Percentiles rank a stretch among this genome's conserved stretches.
Conservation (phyloP, 2,329 filamentous ascomycete genomes). For the Huntiella abstrusa region DNA sequence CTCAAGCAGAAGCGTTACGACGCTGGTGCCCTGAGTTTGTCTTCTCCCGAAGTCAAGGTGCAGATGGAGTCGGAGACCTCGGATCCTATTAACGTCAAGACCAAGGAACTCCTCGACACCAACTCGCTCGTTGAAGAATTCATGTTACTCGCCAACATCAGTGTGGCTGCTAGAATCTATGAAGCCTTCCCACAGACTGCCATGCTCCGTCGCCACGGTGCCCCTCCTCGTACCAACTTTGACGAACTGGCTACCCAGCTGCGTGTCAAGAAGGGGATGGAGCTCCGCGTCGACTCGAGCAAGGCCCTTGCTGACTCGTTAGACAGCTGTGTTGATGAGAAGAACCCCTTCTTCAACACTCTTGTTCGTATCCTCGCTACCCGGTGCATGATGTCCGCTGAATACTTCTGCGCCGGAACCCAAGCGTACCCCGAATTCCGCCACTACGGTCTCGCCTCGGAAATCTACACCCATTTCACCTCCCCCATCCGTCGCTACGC, state of each 20-base stretch:
- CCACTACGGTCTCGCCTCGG: slow-evolving; percentile 87
- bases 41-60: slow-evolving; percentile 93
- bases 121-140: slow-evolving; percentile 98
- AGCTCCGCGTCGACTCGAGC: slow-evolving; percentile 68
- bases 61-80: slow-evolving; percentile 77
- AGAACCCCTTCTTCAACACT: slow-evolving; percentile 94
- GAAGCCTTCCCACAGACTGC: slow-evolving; percentile 88
- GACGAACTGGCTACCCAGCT: slow-evolving; percentile 85
- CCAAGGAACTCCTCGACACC: slow-evolving; percentile 81
- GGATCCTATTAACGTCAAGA: slow-evolving; percentile 89
- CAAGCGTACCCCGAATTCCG: slow-evolving; percentile 87
- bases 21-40: slow-evolving; percentile 82
- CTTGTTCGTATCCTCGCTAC: slow-evolving; percentile 94
- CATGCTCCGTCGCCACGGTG: slow-evolving; percentile 75
- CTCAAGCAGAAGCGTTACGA: slow-evolving; percentile 91
- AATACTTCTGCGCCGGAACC: slow-evolving; percentile 92
- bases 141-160: slow-evolving; percentile 96
- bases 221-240: slow-evolving; percentile 90
- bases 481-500: slow-evolving; percentile 93
- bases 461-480: slow-evolving; percentile 98
- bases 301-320: slow-evolving; percentile 87
- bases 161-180: slow-evolving; percentile 79
- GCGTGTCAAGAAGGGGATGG: slow-evolving; percentile 64
- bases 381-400: slow-evolving; percentile 96
- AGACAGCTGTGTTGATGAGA: slow-evolving; percentile 59